Base-by-base conservation (phyloP, 1,284 basidiomycete species). In the Cutaneotrichosporon curvatum region DNA sequence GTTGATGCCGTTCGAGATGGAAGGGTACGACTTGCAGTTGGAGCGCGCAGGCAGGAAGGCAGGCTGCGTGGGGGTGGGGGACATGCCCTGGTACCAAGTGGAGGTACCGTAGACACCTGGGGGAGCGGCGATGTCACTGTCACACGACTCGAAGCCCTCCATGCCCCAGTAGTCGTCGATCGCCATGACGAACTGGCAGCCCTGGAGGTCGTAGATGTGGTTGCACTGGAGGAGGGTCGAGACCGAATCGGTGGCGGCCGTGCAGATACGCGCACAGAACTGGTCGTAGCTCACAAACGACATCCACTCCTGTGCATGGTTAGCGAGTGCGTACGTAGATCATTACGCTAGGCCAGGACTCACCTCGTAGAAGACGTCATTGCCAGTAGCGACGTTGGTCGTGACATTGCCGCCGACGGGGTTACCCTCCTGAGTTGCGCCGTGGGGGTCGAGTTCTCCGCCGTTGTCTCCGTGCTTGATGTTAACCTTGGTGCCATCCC, bases 321-420 rank as follows among this genome's bases (percentile, higher is more conserved):
- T 14, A 33, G 45, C n/a, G 12, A 16, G 15, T 18, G 70, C 68
- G 48, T 72, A 16, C 19, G 20, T n/a, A 40, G 18, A 18, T n/a
- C n/a, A n/a, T n/a, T n/a, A n/a, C 25, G 25, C 8, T 7, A 28
- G 25, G 25, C 8, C 25, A 28, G 8, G 16, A 43, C 46, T 42
- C 60, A 76, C 74, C 57, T 76, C 63, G 69, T 77, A 77, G 49
- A 67, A 42, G 20, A 40, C 40, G 22, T 40, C 34, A 15, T 36
- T 35, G 40, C 47, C 51, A 18, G 40, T 47, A 15, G 42, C 40
- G 35, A 37, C 30, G 41, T 46, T 47, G 48, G 74, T 71, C 34
- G 76, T 77, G 45, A 77, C 76, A 58, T 77, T 76, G 35, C 76
- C 76, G 41, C 76, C 76, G 45, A 75, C 63, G 33, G 76, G 76